phyloP scores from a whole-genome alignment of 2,329 filamentous ascomycete species.

The Pseudocercospora vitis region DNA sequence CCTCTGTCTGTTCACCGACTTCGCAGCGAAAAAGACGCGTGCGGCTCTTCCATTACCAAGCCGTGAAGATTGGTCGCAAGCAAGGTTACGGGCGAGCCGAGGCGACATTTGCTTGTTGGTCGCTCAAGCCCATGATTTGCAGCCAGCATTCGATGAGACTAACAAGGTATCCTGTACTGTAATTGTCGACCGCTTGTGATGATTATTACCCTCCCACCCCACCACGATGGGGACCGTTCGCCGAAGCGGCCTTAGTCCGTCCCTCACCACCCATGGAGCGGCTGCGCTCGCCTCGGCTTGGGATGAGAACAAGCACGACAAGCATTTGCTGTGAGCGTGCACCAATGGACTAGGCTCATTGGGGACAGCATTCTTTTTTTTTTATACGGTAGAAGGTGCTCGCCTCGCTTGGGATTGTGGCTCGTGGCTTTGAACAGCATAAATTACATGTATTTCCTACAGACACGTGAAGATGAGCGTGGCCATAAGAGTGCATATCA shows the following conservation, averaged over 20 bases:
- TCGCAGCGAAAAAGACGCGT: too few relatives aligned
- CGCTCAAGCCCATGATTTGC: not conserved
- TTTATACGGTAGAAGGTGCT: too few relatives aligned
- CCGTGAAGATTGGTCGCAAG: not conserved
- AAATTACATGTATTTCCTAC: too few relatives aligned
- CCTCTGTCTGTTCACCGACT: too few relatives aligned
- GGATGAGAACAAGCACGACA: conserved; percentile 5
- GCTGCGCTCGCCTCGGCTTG: not conserved
- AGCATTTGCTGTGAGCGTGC: not conserved
- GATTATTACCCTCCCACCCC: not conserved
- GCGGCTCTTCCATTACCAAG: conserved; percentile 2
- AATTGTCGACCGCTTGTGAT: too few relatives aligned
- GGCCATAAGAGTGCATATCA: too few relatives aligned
- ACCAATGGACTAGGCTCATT: not conserved
- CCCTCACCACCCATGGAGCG: not conserved
- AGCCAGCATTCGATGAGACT: too few relatives aligned
- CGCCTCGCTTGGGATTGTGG: too few relatives aligned
- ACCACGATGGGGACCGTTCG: too few relatives aligned
- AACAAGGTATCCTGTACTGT: too few relatives aligned
- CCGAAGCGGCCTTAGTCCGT: not conserved
- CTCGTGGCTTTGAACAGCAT: too few relatives aligned
- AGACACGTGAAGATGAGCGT: too few relatives aligned
- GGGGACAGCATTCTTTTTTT: not conserved
- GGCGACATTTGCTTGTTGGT: not conserved
- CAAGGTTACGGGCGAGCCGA: not conserved